A percentile compares a stretch with the other conserved stretches of the same genome.
Evolutionary conservation across 2,329 filamentous ascomycete species (phyloP).

Genomic region (Colletotrichum sp.): DNA sequence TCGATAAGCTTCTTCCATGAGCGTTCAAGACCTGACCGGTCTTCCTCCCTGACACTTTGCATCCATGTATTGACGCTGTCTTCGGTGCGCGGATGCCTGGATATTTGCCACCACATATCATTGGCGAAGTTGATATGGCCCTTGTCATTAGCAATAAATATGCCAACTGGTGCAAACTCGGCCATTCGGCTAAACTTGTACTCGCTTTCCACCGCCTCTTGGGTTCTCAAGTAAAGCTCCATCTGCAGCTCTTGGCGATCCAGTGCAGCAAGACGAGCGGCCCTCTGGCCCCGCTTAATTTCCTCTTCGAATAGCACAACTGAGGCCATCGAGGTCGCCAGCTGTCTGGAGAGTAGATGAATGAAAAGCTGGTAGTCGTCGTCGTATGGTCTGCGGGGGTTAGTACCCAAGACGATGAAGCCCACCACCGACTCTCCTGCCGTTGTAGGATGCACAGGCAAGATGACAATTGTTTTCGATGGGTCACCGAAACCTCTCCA

Average conservation of each 20-base stretch:
- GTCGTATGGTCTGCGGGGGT: conserved; percentile 79
- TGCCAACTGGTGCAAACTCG: conserved; percentile 81
- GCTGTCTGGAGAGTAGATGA: conserved; percentile 74
- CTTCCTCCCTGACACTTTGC: conserved; percentile 72
- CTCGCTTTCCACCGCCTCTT: conserved; percentile 71
- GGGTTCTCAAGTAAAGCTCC: conserved; percentile 70
- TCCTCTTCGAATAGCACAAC: conserved; percentile 86
- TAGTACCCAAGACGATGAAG: conserved; percentile 80
- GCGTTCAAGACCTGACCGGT: conserved; percentile 61
- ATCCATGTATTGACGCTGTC: conserved; percentile 72
- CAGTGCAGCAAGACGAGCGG: conserved; percentile 75
- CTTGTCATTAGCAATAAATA: conserved; percentile 79
- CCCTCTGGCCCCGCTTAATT: conserved; percentile 75
- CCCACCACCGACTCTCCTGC: conserved; percentile 75
- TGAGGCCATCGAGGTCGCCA: conserved; percentile 81
- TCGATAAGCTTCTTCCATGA: conserved; percentile 69
- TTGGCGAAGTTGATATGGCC: conserved; percentile 82
- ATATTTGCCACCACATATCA: conserved; percentile 78
- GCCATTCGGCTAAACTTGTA: conserved; percentile 85
- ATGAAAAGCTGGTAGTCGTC: conserved; percentile 82
- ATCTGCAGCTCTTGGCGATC: conserved; percentile 80
- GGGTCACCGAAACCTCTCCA: conserved; percentile 76
- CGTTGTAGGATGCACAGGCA: conserved; percentile 78
- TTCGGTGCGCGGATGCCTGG: conserved; percentile 65
- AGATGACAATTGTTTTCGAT: conserved; percentile 74